These are phyloP conservation scores for Neurospora sp. DNA, from an alignment of 495 filamentous ascomycete genomes.

Conservation along the genomic window DNA sequence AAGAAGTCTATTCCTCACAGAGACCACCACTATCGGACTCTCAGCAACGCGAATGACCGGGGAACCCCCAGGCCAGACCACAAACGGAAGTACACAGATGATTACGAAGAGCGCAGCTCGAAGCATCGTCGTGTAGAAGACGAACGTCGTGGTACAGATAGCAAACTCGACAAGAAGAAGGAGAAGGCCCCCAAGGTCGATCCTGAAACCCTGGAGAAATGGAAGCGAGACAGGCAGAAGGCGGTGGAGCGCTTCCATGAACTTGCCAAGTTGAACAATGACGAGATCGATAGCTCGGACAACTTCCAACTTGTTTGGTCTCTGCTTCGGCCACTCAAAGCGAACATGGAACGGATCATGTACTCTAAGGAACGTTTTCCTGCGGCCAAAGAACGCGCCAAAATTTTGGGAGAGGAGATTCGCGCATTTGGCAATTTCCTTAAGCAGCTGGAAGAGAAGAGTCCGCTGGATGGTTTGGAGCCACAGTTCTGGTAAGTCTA, in stretches of 20 bases:
- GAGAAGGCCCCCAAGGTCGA: conserved; percentile 22
- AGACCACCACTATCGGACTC: conserved; percentile 36
- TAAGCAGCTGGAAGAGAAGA: conserved; percentile 26
- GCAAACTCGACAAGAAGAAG: conserved; percentile 23
- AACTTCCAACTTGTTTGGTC: conserved; percentile 32
- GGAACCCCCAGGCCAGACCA: conserved; percentile 33
- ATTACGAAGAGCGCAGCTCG: conserved; percentile 24
- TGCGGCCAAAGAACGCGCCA: conserved; percentile 34
- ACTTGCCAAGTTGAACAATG: conserved; percentile 20
- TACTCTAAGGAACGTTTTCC: conserved; percentile 33
- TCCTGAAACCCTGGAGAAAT: conserved; percentile 23
- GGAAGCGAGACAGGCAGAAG: conserved; percentile 22
- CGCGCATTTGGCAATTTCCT: conserved; percentile 37
- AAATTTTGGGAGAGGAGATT: conserved; percentile 35
- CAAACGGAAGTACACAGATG: conserved; percentile 35
- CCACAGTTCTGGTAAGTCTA: conserved; percentile 36
- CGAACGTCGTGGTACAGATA: conserved; percentile 12
- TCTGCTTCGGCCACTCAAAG: conserved; percentile 33
- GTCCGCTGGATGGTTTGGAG: conserved; percentile 29
- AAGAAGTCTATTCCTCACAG: conserved; percentile 33
- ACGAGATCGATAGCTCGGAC: conserved; percentile 22
- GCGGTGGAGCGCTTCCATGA: conserved; percentile 26
- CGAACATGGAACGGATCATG: conserved; percentile 33
- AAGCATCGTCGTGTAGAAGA: conserved; percentile 26
- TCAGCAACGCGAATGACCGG: conserved; percentile 35